phyloP scores from a whole-genome alignment of 2,329 filamentous ascomycete species.

The Talaromyces pinophilus region DNA sequence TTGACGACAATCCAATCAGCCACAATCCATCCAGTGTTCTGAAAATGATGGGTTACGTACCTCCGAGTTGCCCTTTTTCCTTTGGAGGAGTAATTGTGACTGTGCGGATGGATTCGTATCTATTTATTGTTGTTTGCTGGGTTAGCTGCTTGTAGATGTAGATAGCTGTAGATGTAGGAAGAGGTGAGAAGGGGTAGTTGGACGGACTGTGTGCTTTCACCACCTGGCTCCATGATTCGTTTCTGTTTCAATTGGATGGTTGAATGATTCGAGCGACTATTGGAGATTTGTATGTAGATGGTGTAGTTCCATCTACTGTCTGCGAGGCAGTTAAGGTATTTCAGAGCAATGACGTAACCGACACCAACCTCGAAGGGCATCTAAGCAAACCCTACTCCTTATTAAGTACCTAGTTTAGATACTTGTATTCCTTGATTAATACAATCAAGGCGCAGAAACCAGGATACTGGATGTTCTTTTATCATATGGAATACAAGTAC shows the following conservation, averaged over 20 bases:
- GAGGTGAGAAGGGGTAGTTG: neutral
- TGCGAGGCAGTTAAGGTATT: neutral
- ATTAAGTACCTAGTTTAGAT: neutral
- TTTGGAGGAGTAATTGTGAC: slow-evolving; percentile 54
- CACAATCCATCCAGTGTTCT: neutral
- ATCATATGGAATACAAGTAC: neutral
- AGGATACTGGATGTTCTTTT: neutral
- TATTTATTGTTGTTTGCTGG: slow-evolving; percentile 28
- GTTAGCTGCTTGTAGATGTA: neutral
- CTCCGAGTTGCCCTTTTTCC: slow-evolving; percentile 58
- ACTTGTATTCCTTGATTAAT: neutral
- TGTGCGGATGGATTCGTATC: slow-evolving; percentile 61
- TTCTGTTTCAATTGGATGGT: neutral
- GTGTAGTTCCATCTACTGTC: neutral
- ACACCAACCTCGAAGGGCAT: neutral
- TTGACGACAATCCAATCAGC: neutral
- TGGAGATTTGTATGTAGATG: neutral
- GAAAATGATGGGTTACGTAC: slow-evolving; percentile 35
- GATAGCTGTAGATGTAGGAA: neutral
- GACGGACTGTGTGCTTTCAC: slow-evolving; percentile 20
- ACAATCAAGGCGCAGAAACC: neutral
- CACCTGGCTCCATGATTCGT: slow-evolving; percentile 19
- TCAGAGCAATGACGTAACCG: slow-evolving; percentile 23
- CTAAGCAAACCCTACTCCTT: neutral
- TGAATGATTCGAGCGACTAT: neutral